phyloP scores from a whole-genome alignment of 768 basidiomycete genomes.

The Tulasnella sp. region DNA sequence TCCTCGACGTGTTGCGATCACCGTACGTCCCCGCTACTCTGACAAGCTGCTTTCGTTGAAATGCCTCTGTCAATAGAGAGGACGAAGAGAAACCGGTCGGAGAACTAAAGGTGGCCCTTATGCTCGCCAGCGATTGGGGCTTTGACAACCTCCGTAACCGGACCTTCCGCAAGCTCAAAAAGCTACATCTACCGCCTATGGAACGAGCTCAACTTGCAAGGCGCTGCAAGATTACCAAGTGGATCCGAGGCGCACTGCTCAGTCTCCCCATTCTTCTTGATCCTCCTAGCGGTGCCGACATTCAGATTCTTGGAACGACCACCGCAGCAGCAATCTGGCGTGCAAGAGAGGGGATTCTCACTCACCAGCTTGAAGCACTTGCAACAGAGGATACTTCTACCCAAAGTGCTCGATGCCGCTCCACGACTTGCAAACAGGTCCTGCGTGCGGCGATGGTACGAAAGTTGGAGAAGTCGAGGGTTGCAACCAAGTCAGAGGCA shows the following conservation, averaged over 20 bases:
- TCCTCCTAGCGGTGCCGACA: neutral
- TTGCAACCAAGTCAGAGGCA: neutral
- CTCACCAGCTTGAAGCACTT: neutral
- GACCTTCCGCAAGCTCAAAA: neutral
- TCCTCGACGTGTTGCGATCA: neutral
- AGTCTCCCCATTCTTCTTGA: neutral
- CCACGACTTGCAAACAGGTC: neutral
- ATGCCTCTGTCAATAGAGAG: neutral
- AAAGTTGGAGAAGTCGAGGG: neutral
- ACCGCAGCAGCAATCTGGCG: neutral
- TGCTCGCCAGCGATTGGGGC: neutral
- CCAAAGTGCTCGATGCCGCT: neutral
- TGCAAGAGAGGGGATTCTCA: neutral
- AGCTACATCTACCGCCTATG: neutral
- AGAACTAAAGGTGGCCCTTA: neutral
- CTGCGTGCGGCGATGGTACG: neutral
- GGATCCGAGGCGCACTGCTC: neutral
- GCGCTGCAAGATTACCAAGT: neutral
- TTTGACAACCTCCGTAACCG: neutral
- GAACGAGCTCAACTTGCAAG: neutral
- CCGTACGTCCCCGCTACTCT: neutral
- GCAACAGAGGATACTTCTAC: neutral
- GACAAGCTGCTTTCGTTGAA: neutral
- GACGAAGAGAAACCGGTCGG: neutral
- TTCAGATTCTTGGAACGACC: neutral